A percentile compares a stretch with the other conserved stretches of the same genome.
Conservation (phyloP, 108 stramenopile genomes). For the Cyclotella cryptica region DNA sequence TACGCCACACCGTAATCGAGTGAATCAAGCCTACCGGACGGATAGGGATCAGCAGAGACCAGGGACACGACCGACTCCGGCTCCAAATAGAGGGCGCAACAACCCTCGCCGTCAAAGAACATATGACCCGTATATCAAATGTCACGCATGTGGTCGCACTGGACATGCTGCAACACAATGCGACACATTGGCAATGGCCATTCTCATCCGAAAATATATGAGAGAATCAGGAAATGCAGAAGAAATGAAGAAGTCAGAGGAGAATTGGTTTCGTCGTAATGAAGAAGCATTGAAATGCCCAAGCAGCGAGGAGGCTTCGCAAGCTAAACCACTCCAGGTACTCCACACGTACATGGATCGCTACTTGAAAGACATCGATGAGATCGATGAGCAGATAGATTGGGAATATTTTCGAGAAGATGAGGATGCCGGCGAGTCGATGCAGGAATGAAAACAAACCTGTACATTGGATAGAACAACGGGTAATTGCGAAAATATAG, state of each 20-base stretch:
- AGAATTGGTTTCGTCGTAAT: neutral
- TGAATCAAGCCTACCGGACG: too few species aligned
- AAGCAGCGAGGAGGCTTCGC: neutral
- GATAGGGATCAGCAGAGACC: too few species aligned
- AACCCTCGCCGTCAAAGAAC: neutral
- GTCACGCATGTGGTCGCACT: neutral
- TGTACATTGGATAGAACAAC: neutral
- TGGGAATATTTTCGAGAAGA: neutral
- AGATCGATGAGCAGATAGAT: neutral
- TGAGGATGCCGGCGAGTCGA: neutral
- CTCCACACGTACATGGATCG: neutral
- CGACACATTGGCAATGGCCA: neutral
- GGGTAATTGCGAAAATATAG: too few species aligned
- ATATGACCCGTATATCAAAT: constrained; percentile 8
- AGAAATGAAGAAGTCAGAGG: neutral
- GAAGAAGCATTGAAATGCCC: neutral
- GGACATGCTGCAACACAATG: neutral
- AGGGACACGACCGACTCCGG: too few species aligned
- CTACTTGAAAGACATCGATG: neutral
- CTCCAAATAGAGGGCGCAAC: too few species aligned
- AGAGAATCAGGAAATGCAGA: neutral
- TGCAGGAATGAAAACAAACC: neutral
- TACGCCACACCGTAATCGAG: too few species aligned
- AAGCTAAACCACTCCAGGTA: neutral
- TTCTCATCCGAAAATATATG: neutral